Percentiles rank a stretch among this genome's conserved stretches.
Evolutionary conservation across 352 stramenopile species (phyloP).

Genomic region (Nannochloropsis limnetica): DNA sequence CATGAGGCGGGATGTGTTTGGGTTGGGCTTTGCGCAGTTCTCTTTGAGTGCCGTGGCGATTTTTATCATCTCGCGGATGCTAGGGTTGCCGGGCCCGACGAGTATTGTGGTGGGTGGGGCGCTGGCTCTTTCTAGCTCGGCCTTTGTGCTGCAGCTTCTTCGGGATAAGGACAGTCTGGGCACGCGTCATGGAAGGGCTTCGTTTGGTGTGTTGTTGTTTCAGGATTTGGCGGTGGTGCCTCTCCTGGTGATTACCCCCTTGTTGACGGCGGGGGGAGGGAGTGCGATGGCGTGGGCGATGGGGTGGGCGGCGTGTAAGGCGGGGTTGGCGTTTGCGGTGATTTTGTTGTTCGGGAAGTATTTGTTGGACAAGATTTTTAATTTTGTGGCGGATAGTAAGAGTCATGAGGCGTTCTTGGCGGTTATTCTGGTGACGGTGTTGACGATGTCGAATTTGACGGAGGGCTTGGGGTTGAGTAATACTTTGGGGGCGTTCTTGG

Average conservation of each 20-base stretch:
- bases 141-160: conserved; percentile 70
- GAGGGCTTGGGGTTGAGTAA: conserved; percentile 71
- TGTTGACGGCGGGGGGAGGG: conserved; percentile 61
- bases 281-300: conserved; percentile 58
- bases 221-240: conserved; percentile 74
- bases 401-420: conserved; percentile 74
- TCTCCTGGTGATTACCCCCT: conserved; percentile 68
- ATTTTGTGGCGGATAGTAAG: conserved; percentile 61
- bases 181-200: conserved; percentile 64
- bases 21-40: conserved; percentile 65
- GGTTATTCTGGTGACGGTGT: conserved; percentile 66
- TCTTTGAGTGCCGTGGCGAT: conserved; percentile 55
- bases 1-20: conserved; percentile 74
- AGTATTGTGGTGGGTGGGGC: conserved; percentile 64
- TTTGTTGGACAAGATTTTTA: conserved; percentile 68
- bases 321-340: conserved; percentile 59
- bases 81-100: conserved; percentile 37
- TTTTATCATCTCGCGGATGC: conserved; percentile 52
- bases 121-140: conserved; percentile 63
- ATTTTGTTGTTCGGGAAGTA: conserved; percentile 65
- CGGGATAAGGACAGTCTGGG: conserved; percentile 67
- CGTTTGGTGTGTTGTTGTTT: conserved; percentile 69
- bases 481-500: conserved; percentile 71
- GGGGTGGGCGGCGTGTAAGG: conserved; percentile 62
- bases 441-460: conserved; percentile 71